Conservation (phyloP, 1,284 basidiomycete genomes). For the Trichosporon coremiiforme region DNA sequence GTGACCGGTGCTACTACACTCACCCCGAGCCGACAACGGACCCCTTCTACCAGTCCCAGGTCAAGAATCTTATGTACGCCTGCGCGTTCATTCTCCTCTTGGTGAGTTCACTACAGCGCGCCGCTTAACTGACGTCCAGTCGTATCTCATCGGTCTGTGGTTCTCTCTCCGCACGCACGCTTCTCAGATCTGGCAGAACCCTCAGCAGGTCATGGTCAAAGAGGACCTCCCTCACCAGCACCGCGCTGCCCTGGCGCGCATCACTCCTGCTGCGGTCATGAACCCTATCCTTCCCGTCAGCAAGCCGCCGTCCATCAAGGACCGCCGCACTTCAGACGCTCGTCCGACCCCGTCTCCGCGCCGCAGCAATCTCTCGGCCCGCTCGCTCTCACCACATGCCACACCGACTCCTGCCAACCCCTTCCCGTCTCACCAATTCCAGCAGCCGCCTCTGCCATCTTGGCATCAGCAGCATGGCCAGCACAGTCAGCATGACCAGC, state of each 20-base stretch:
- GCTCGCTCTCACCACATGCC: background rate
- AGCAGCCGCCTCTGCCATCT: background rate
- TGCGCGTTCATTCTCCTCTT: conserved; percentile 87
- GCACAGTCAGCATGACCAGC: background rate
- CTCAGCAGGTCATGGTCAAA: conserved; percentile 76
- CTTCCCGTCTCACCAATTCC: background rate
- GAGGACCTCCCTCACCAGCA: conserved; percentile 60
- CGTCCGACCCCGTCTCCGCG: conserved; percentile 6
- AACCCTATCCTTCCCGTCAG: conserved; percentile 52
- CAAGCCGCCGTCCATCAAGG: conserved; percentile 24
- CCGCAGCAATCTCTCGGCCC: background rate
- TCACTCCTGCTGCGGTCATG: conserved; percentile 59
- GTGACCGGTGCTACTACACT: conserved; percentile 90
- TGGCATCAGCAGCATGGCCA: background rate
- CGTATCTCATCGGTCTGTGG: conserved; percentile 96
- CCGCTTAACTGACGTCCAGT: conserved; percentile 61
- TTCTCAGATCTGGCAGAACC: conserved; percentile 99
- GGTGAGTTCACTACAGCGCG: conserved; percentile 64
- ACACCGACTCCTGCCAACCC: conserved; percentile 8
- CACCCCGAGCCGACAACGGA: conserved; percentile 90
- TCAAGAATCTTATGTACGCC: conserved; percentile 91
- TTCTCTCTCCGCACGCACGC: conserved; percentile 98
- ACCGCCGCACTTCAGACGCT: conserved; percentile 13
- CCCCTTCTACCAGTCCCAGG: conserved; percentile 94
- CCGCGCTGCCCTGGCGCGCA: conserved; percentile 51